A percentile compares a stretch with the other conserved stretches of the same genome.
These are phyloP conservation scores for Vitis cinerea DNA, from an alignment of 164 flowering plant species.

Conservation along the genomic window DNA sequence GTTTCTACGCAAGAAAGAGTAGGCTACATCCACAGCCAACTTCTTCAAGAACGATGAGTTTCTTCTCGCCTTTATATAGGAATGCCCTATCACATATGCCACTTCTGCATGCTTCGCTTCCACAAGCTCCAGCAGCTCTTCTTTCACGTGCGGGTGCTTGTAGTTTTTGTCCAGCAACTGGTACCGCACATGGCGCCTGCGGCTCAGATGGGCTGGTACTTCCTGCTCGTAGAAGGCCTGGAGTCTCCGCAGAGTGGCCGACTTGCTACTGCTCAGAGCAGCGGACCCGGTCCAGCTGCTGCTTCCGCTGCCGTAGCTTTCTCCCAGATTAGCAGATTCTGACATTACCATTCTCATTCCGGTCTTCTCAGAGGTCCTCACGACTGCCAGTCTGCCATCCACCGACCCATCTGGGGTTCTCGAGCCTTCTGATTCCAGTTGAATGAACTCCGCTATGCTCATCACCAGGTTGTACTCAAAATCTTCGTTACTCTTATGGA, in stretches of 20 bases:
- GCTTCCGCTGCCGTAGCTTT: constrained; percentile 10
- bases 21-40: constrained; percentile 45
- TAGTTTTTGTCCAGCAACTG: constrained; percentile 30
- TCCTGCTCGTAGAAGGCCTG: constrained; percentile 47
- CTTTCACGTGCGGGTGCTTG: constrained; percentile 42
- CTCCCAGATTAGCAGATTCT: constrained; percentile 12
- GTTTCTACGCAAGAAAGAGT: constrained; percentile 65
- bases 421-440: constrained; percentile 57
- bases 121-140: constrained; percentile 58
- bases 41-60: constrained; percentile 54
- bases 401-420: constrained; percentile 28
- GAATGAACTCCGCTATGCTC: constrained; percentile 75
- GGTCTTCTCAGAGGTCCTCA: constrained; percentile 43
- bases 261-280: constrained; percentile 40
- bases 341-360: constrained; percentile 43
- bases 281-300: constrained; percentile 9
- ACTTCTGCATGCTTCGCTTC: constrained; percentile 65
- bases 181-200: constrained; percentile 31
- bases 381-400: constrained; percentile 63
- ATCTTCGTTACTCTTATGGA: constrained; percentile 35
- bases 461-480: constrained; percentile 55
- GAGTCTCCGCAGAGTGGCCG: constrained; percentile 34
- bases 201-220: constrained; percentile 25
- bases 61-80: constrained; percentile 57
- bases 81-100: constrained; percentile 60